Conservation (phyloP, 73 alveolate genomes). For the Paramecium sexaurelia region DNA sequence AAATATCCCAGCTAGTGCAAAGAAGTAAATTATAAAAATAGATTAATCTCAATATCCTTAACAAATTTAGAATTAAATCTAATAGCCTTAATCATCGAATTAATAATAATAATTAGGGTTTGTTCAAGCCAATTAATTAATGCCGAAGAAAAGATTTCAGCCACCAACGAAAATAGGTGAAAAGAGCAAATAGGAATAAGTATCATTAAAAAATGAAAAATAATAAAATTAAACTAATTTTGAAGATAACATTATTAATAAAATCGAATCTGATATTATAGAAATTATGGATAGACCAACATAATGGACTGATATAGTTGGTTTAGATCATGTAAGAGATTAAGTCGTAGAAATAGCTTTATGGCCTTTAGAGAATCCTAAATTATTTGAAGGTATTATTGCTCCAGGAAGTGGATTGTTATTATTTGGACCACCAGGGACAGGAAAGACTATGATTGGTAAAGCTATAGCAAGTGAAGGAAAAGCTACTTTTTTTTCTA, state of each 20-base stretch:
- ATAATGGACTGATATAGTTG: constrained; percentile 65
- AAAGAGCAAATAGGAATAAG: constrained; percentile 3
- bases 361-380: constrained; percentile 67
- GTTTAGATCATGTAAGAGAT: constrained; percentile 60
- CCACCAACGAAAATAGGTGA: constrained; percentile 35
- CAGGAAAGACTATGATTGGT: constrained; percentile 98
- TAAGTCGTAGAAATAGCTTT: constrained; percentile 54
- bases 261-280: constrained; percentile 14
- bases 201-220: not conserved
- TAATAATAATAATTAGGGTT: not conserved
- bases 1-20: not conserved
- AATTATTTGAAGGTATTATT: constrained; percentile 52
- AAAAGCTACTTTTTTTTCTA: constrained; percentile 90
- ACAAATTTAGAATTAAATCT: not conserved
- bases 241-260: not conserved
- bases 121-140: constrained; percentile 16
- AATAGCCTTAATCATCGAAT: not conserved
- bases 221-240: not conserved
- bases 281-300: constrained; percentile 2
- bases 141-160: constrained; percentile 46
- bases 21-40: not conserved
- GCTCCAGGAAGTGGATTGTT: constrained; percentile 68
- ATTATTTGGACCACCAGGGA: constrained; percentile 98
- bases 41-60: not conserved
- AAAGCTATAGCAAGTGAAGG: constrained; percentile 98